Base-by-base conservation (phyloP, 495 filamentous ascomycete species). In the Hypoxylon lienhwacheense region DNA sequence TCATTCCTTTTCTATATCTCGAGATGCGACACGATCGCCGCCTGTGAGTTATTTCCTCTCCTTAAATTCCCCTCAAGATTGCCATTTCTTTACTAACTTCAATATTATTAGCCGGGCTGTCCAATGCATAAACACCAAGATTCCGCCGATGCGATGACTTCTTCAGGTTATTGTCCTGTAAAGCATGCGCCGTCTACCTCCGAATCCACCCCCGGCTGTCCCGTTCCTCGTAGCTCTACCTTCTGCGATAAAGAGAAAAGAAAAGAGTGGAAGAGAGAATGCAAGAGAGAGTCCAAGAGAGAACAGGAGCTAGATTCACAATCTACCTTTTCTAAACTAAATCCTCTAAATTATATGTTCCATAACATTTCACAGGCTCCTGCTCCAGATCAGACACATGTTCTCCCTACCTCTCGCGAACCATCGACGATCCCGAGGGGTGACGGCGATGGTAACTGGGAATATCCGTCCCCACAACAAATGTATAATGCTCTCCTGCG, bases 401-500 rank as follows among this genome's bases (percentile, higher is more conserved):
- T 77, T 25, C 82, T 97, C 0, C 86, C 89, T 0, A 84, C 89
- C 10, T 80, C 84, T 2, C 87, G 93, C 35, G 89, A 95, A 66
- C 67, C 77, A 7, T 92, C 88, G 12, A 86, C 91, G 1, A 99
- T 99, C 53, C 93, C 95, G 15, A 82, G 86, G 46, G 91, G 88
- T 55, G 81, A 85, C 60, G 79, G 77, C 29, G 74, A 81, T 12
- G 83, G 84, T 8, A 93, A 90, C 63, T 97, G 93, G 93, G 95
- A 97, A 69, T 97, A 97, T 66, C 95, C 93, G 0, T 96, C 90
- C 0, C 92, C 95, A 7, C 95, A 97, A 73, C 93, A 97, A 69
- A 97, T 97, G 93, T 97, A 97, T 74, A 99, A 97, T 65, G 93
- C 95, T 0, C 85, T 97, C 77, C 72, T 95, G 45, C 85, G 95